Evolutionary conservation across 1,284 basidiomycete genomes (phyloP), one percentile per base, ranked within the genome.

Genomic region (Ustilago shanxiensis): DNA sequence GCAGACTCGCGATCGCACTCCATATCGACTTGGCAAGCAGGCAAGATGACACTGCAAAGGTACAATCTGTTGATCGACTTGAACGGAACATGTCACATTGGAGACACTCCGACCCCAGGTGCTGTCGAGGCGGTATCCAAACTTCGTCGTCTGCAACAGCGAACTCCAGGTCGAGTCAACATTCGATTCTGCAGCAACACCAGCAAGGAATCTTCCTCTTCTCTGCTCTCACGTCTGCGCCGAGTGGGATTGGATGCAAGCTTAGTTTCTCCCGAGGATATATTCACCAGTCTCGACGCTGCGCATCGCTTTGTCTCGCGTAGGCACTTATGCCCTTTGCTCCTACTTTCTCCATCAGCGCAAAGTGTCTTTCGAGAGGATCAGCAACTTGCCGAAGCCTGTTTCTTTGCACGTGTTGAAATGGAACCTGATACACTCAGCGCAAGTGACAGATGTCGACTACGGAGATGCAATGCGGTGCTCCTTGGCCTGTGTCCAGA

Each of bases 11-110:
- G 22, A 29, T n/a, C 26, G 39, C 39, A 16, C 18, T 29, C 24
- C 13, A 13, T 31, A 9, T 56, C 39, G 54, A 44, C 35, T n/a
- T 16, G 9, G 37, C 14, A 44, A 44, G 22, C 50, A 16, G 20
- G 3, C 14, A 33, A 10, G 26, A 72, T 66, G 64, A 39, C 29
- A 14, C 9, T 52, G 24, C n/a, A 57, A 26, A 59, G 35, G n/a
- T 69, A 62, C 66, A 77, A 77, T 26, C 37, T 77, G 8, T 56
- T 77, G 52, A 73, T 77, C 54, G 74, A 77, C 60, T 59, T 77
- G 29, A 72, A 70, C 54, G 74, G 74, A 22, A 77, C 74, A 14
- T 71, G 66, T 33, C 74, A 77, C 24, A 64, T 73, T 47, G 70
- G 57, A 16, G 71, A 77, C 41, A 58, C 50, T 26, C 69, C 65